These are phyloP conservation scores for Komagataella kurtzmanii DNA, from an alignment of 805 yeast genomes.

Conservation along the genomic window DNA sequence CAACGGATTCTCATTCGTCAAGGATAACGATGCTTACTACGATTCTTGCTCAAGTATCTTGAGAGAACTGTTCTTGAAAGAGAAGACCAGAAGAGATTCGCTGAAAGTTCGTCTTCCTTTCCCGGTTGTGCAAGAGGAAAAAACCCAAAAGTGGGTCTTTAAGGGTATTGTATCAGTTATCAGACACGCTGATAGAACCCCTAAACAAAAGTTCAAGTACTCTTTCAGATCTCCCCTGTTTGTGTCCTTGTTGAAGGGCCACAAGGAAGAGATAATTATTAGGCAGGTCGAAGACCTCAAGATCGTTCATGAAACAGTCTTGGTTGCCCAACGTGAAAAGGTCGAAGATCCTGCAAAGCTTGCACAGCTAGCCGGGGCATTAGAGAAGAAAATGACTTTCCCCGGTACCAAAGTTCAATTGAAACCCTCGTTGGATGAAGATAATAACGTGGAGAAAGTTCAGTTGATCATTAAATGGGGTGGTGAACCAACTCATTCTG, in stretches of 20 bases:
- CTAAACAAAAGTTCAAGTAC: constrained; percentile 94
- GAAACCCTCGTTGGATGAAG: constrained; percentile 68
- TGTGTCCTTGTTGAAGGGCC: constrained; percentile 80
- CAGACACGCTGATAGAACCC: constrained; percentile 97
- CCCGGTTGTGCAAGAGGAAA: constrained; percentile 30
- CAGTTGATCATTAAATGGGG: constrained; percentile 98
- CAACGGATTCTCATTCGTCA: constrained; percentile 95
- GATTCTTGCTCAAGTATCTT: constrained; percentile 71
- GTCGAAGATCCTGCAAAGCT: constrained; percentile 76
- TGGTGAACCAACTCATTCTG: constrained; percentile 98
- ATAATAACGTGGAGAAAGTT: constrained; percentile 76
- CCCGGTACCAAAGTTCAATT: constrained; percentile 96
- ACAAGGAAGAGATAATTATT: constrained; percentile 90
- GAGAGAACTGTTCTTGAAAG: constrained; percentile 58
- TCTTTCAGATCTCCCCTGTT: constrained; percentile 84
- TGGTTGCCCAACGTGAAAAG: constrained; percentile 63
- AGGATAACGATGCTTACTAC: constrained; percentile 79
- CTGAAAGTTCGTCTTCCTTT: constrained; percentile 17
- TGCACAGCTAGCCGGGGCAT: constrained; percentile 62
- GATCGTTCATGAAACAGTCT: constrained; percentile 76
- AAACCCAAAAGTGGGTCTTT: constrained; percentile 89
- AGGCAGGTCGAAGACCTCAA: constrained; percentile 78
- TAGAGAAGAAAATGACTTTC: constrained; percentile 76
- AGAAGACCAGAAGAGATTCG: constrained; percentile 32
- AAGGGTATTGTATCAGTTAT: constrained; percentile 86